Conservation (phyloP, 106 monocot species). For the Chionographis japonica region DNA sequence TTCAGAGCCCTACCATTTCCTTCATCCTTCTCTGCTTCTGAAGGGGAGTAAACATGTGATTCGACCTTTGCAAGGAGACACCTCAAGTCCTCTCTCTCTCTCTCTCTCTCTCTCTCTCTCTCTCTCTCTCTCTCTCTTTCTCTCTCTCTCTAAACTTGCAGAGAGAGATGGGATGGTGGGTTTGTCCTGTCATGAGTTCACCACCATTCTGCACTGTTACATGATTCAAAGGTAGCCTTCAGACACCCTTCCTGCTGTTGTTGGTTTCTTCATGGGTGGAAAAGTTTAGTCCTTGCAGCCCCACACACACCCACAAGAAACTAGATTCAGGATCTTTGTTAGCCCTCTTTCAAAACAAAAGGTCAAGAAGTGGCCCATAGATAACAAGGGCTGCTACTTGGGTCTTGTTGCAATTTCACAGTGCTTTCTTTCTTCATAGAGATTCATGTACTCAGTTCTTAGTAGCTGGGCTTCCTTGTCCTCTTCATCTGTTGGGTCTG, state of each 20-base stretch:
- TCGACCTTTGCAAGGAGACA: no score
- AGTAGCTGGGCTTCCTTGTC: not conserved
- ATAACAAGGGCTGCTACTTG: no score
- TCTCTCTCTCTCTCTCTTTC: not conserved
- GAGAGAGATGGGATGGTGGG: not conserved
- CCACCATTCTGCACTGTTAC: not conserved
- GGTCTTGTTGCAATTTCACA: not conserved
- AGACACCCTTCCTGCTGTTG: conserved; percentile 14
- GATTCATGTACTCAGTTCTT: not conserved
- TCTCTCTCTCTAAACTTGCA: conserved; percentile 5
- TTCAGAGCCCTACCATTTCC: no score
- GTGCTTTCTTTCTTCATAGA: not conserved
- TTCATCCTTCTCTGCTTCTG: no score
- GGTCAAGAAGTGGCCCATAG: not conserved
- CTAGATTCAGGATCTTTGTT: not conserved
- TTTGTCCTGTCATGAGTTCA: conserved; percentile 1
- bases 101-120: no score
- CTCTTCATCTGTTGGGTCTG: not conserved
- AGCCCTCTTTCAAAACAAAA: no score
- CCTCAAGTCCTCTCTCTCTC: not conserved
- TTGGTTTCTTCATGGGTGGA: conserved; percentile 14
- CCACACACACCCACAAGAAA: conserved; percentile 2
- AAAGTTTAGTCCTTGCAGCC: conserved; percentile 1
- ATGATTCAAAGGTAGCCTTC: not conserved
- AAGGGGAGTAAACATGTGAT: no score